phyloP scores from a whole-genome alignment of 1,284 basidiomycete species.

The Ganoderma lucidum region DNA sequence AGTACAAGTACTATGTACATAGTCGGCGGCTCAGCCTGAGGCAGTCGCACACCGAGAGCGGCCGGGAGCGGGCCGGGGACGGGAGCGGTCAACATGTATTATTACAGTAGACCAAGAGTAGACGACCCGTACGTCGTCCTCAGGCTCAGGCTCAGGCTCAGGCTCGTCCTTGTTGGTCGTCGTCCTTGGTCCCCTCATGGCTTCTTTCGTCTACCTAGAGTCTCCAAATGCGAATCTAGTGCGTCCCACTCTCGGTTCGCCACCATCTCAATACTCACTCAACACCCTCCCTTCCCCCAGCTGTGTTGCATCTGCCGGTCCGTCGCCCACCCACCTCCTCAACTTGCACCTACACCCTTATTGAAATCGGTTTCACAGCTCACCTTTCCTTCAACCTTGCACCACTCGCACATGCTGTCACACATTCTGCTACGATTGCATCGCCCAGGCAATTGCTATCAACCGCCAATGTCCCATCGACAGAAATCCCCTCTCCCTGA shows the following conservation, averaged over 20 bases:
- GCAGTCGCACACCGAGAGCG: neutral
- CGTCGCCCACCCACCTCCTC: conserved; percentile 16
- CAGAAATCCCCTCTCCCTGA: conserved; percentile 63
- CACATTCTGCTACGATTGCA: conserved; percentile 85
- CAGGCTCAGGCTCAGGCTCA: no score
- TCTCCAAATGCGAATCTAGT: conserved; percentile 67
- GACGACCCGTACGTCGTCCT: no score
- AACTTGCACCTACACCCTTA: neutral
- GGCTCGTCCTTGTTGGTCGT: neutral
- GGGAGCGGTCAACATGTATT: neutral
- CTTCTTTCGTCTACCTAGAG: conserved; percentile 56
- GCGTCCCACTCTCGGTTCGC: conserved; percentile 26
- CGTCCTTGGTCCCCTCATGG: conserved; percentile 18
- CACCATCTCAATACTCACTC: neutral
- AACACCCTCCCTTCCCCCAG: conserved; percentile 43
- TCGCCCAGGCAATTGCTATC: conserved; percentile 68
- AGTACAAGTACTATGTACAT: neutral
- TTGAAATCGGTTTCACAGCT: conserved; percentile 44
- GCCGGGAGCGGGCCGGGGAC: neutral
- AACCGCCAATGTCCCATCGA: conserved; percentile 85
- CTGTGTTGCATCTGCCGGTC: conserved; percentile 87
- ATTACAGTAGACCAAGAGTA: no score
- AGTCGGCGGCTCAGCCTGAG: neutral
- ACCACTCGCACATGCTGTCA: conserved; percentile 80
- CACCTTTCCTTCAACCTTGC: conserved; percentile 79